Percentiles rank a stretch among this genome's conserved stretches.
These are phyloP conservation scores for Aspergillus kassunensis DNA, from an alignment of 495 filamentous ascomycete genomes.

Conservation along the genomic window DNA sequence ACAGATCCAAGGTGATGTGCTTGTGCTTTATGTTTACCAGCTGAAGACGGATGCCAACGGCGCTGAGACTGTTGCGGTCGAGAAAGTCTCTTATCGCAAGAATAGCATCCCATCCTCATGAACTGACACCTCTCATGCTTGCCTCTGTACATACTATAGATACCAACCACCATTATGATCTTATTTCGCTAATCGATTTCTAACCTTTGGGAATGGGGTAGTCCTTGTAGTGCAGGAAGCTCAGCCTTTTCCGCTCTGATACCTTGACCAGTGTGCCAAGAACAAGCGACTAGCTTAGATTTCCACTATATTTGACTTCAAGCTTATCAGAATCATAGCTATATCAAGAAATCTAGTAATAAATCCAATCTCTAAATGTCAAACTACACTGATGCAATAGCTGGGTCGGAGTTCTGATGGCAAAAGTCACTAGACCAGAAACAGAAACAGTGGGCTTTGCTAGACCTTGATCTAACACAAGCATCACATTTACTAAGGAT, in stretches of 20 bases:
- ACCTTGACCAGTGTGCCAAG: not conserved
- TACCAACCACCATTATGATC: conserved; percentile 20
- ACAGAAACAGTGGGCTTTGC: conserved; percentile 22
- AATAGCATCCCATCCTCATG: conserved; percentile 45
- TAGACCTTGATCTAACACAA: conserved; percentile 24
- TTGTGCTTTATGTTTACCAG: conserved; percentile 97
- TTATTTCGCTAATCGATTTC: not conserved
- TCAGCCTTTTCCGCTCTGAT: too few species aligned
- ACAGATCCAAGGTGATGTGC: conserved; percentile 94
- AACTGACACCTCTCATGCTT: conserved; percentile 15
- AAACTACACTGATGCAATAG: not conserved
- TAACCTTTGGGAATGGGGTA: not conserved
- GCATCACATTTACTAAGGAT: conserved; percentile 14
- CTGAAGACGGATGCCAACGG: conserved; percentile 85
- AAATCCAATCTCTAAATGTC: not conserved
- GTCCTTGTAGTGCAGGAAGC: too few species aligned
- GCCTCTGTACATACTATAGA: conserved; percentile 32
- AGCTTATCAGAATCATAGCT: not conserved
- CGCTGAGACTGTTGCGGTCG: conserved; percentile 86
- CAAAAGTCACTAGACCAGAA: conserved; percentile 37
- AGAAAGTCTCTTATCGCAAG: conserved; percentile 97
- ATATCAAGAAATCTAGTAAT: not conserved
- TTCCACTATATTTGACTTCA: not conserved
- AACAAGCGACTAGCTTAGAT: not conserved
- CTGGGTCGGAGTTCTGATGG: conserved; percentile 16